Evolutionary conservation across 495 filamentous ascomycete genomes (phyloP).

Genomic region (Parathielavia appendiculata): DNA sequence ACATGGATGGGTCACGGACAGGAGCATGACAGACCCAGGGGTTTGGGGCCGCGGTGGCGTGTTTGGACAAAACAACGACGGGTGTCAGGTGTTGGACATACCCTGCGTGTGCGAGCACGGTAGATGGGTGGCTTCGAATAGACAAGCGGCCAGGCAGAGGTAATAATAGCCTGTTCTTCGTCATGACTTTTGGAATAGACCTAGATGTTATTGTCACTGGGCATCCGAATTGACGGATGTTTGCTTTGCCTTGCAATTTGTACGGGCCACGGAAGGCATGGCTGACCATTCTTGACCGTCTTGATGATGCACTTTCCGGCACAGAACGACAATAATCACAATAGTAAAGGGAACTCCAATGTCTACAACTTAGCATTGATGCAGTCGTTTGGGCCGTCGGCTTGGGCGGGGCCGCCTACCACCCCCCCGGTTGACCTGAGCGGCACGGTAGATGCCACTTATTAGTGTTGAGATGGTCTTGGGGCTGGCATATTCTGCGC

Average conservation of each 20-base stretch:
- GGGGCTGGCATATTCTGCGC: not conserved
- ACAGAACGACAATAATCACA: too few species aligned
- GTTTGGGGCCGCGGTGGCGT: slow-evolving; percentile 1
- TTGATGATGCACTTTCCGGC: too few species aligned
- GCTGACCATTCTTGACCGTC: too few species aligned
- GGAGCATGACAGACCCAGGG: slow-evolving; percentile 7
- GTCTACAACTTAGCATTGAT: too few species aligned
- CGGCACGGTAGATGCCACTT: too few species aligned
- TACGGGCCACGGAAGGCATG: too few species aligned
- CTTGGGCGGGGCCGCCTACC: too few species aligned
- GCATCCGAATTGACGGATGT: not conserved
- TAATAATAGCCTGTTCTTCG: not conserved
- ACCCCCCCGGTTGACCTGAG: too few species aligned
- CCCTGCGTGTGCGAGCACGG: slow-evolving; percentile 1
- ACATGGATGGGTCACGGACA: not conserved
- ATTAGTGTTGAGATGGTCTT: not conserved
- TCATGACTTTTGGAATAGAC: not conserved
- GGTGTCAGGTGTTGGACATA: not conserved
- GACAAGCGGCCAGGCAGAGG: not conserved
- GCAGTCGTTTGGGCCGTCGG: too few species aligned
- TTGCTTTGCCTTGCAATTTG: not conserved
- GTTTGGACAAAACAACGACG: not conserved
- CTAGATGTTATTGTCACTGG: not conserved
- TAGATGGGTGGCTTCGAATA: not conserved
- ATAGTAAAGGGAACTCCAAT: too few species aligned